Evolutionary conservation across 2,329 filamentous ascomycete species (phyloP).

Genomic region (Fusarium avenaceum): DNA sequence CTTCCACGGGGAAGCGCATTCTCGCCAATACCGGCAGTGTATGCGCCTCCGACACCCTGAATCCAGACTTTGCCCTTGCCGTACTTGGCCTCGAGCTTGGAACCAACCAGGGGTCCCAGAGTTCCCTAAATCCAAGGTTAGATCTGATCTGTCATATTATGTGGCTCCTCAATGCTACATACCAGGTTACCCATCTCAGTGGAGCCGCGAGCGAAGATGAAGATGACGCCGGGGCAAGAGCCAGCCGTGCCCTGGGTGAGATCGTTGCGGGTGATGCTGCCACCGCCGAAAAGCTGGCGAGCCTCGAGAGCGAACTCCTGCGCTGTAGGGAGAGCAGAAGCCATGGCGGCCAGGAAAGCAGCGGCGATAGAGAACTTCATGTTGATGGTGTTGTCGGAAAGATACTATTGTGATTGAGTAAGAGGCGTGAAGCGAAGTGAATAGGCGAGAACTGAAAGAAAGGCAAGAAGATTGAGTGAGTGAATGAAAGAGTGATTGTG

Average conservation of each 20-base stretch:
- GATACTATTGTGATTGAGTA: neutral
- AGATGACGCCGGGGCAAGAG: constrained; percentile 55
- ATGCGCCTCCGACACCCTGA: constrained; percentile 60
- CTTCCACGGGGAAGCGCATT: constrained; percentile 58
- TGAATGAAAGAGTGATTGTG: constrained; percentile 8
- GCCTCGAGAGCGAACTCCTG: constrained; percentile 24
- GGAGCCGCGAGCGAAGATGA: constrained; percentile 58
- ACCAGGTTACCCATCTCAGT: constrained; percentile 58
- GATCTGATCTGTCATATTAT: neutral
- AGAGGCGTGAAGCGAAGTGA: constrained; percentile 15
- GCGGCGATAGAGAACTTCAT: constrained; percentile 41
- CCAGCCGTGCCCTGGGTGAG: constrained; percentile 48
- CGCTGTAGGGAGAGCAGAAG: constrained; percentile 30
- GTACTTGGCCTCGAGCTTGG: constrained; percentile 49
- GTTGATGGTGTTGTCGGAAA: neutral
- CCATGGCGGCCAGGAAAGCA: constrained; percentile 37
- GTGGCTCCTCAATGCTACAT: constrained; percentile 6
- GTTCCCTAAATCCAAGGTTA: constrained; percentile 44
- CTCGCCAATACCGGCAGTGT: constrained; percentile 53
- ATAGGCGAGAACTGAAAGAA: constrained; percentile 3
- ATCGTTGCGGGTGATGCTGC: constrained; percentile 44
- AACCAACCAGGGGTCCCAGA: constrained; percentile 50
- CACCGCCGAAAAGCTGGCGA: constrained; percentile 33
- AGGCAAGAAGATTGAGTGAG: constrained; percentile 15
- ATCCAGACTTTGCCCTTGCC: constrained; percentile 53